Percentiles rank a stretch among this genome's conserved stretches.
Conservation (phyloP, 345 rosid genomes). For the Gossypium stocksii region DNA sequence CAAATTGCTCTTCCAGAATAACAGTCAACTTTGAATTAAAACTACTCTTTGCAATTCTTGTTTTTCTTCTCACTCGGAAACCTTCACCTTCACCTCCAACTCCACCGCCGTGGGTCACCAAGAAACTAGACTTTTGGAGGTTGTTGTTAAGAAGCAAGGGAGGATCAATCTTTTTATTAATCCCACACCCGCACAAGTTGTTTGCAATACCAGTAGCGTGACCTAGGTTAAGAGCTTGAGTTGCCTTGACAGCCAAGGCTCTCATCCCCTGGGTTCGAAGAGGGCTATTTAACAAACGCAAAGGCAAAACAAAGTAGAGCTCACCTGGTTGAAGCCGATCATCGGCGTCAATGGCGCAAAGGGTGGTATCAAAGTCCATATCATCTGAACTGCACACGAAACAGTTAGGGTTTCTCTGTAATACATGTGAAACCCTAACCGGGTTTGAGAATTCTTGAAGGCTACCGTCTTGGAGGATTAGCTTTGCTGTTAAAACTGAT, state of each 20-base stretch:
- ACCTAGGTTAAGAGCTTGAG: constrained; percentile 35
- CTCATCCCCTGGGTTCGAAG: constrained; percentile 45
- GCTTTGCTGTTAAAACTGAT: constrained; percentile 40
- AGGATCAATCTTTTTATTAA: constrained; percentile 14
- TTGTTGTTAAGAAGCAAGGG: constrained; percentile 1
- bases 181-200: constrained; percentile 14
- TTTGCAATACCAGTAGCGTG: neutral
- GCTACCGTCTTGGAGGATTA: constrained; percentile 53
- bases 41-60: neutral
- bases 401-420: constrained; percentile 30
- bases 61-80: neutral
- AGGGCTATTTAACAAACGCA: constrained; percentile 29
- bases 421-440: constrained; percentile 41
- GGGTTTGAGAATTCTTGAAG: constrained; percentile 54
- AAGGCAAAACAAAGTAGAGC: constrained; percentile 51
- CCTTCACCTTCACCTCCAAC: neutral
- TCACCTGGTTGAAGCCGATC: constrained; percentile 44
- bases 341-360: constrained; percentile 32
- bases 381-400: constrained; percentile 54
- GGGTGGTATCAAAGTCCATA: constrained; percentile 41
- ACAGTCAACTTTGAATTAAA: constrained; percentile 13
- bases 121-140: neutral
- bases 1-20: constrained; percentile 23
- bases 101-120: neutral
- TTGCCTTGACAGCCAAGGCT: constrained; percentile 57